Evolutionary conservation across 1,284 basidiomycete genomes (phyloP).

Genomic region (Malassezia slooffiae): DNA sequence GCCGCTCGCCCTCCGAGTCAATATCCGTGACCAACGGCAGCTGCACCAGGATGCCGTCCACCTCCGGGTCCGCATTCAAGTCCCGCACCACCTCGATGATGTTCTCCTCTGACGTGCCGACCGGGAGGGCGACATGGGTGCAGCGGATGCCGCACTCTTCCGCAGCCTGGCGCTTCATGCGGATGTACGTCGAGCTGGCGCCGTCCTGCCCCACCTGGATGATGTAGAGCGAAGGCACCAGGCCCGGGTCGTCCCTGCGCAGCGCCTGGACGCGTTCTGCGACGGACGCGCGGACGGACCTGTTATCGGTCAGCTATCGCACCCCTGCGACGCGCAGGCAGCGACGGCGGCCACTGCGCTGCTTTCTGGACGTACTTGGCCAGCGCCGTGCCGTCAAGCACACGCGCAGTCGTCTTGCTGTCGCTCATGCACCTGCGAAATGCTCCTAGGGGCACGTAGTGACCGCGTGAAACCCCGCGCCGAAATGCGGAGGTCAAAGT

Average conservation of each 20-base stretch:
- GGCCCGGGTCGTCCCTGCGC: constrained; percentile 59
- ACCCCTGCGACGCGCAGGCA: not conserved
- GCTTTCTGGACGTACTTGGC: constrained; percentile 75
- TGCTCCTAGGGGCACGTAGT: too few relatives aligned
- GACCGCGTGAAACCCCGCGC: too few relatives aligned
- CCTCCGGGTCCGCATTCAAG: constrained; percentile 69
- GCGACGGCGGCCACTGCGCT: too few relatives aligned
- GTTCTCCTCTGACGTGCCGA: constrained; percentile 62
- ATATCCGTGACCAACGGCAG: constrained; percentile 86
- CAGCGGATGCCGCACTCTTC: constrained; percentile 86
- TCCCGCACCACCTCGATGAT: constrained; percentile 67
- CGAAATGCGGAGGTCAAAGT: too few relatives aligned
- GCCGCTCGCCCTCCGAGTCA: constrained; percentile 69
- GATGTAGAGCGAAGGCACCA: constrained; percentile 80
- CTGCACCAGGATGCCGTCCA: constrained; percentile 90
- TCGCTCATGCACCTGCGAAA: too few relatives aligned
- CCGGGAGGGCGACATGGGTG: constrained; percentile 62
- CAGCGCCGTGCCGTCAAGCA: constrained; percentile 69
- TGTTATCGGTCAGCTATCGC: not conserved
- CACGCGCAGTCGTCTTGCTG: too few relatives aligned
- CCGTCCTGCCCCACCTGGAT: constrained; percentile 84
- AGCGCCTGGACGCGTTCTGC: constrained; percentile 26
- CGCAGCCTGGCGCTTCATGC: constrained; percentile 94
- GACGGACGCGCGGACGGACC: constrained; percentile 27
- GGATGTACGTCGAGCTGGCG: constrained; percentile 84